Percentiles rank a stretch among this genome's conserved stretches.
Conservation (phyloP, 441 rosid genomes). For the Biscutella laevigata region DNA sequence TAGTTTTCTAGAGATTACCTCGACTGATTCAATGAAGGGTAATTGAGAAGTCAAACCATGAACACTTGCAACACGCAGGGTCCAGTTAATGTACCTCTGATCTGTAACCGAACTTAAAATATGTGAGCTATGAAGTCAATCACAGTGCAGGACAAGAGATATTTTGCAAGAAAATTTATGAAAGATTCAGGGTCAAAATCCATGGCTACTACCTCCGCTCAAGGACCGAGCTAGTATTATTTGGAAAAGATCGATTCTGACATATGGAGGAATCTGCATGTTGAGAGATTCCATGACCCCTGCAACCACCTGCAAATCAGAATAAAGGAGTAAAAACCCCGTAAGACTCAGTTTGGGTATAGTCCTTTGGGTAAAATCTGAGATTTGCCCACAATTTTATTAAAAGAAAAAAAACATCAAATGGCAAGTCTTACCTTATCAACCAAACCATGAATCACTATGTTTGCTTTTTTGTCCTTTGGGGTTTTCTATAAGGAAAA, state of each 20-base stretch:
- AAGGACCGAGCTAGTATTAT: slow-evolving; percentile 49
- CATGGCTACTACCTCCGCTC: slow-evolving; percentile 60
- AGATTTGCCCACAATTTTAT: background rate
- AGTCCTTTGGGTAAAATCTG: background rate
- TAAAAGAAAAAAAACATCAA: background rate
- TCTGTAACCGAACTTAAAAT: slow-evolving; percentile 37
- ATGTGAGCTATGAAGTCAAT: slow-evolving; percentile 13
- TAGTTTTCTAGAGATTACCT: slow-evolving; percentile 43
- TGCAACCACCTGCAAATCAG: slow-evolving; percentile 62
- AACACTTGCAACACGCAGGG: slow-evolving; percentile 59
- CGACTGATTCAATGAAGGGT: slow-evolving; percentile 70
- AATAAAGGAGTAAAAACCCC: background rate
- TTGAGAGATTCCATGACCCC: slow-evolving; percentile 70
- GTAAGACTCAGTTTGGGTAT: background rate
- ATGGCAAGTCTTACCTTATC: slow-evolving; percentile 54
- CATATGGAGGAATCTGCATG: slow-evolving; percentile 64
- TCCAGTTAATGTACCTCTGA: slow-evolving; percentile 74
- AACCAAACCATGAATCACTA: slow-evolving; percentile 84
- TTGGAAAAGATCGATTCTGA: slow-evolving; percentile 72
- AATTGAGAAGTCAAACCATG: slow-evolving; percentile 64
- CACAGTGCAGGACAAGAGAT: background rate
- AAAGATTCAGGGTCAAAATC: background rate
- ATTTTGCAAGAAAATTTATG: background rate
- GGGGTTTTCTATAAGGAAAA: slow-evolving; percentile 69
- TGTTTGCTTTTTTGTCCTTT: slow-evolving; percentile 84